A percentile compares a stretch with the other conserved stretches of the same genome.
These are phyloP conservation scores for Bipolaris cookei DNA, from an alignment of 2,329 filamentous ascomycete species.

Conservation along the genomic window DNA sequence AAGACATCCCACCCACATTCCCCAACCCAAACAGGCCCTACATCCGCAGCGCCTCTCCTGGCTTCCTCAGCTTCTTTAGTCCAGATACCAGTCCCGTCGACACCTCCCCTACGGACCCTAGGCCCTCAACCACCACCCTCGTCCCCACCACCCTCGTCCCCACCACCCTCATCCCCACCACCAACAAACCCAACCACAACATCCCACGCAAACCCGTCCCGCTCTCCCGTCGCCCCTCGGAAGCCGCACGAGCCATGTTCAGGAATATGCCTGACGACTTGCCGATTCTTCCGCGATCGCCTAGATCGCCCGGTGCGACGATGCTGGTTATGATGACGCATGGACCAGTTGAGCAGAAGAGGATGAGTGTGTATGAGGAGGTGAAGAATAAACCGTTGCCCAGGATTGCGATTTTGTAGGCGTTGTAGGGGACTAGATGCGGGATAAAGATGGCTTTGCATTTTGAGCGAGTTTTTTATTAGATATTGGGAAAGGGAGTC, in stretches of 20 bases:
- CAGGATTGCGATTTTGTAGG: conserved; percentile 30
- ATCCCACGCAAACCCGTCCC: conserved; percentile 9
- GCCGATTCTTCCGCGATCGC: conserved; percentile 1
- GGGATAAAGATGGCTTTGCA: too few relatives aligned
- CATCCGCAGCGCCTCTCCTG: conserved; percentile 21
- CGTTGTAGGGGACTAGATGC: too few relatives aligned
- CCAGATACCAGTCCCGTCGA: conserved; percentile 20
- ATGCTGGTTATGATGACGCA: background rate
- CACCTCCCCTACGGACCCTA: background rate
- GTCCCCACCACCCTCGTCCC: background rate
- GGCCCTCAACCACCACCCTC: background rate
- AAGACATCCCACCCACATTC: background rate
- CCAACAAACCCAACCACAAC: conserved; percentile 13
- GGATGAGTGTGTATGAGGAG: conserved; percentile 25
- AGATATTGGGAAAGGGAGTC: too few relatives aligned
- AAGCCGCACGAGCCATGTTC: conserved; percentile 12
- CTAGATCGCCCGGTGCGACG: background rate
- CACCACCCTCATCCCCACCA: background rate
- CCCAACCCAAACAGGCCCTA: conserved; percentile 1
- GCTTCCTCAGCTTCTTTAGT: conserved; percentile 26
- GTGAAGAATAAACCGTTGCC: conserved; percentile 41
- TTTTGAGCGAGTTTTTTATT: too few relatives aligned
- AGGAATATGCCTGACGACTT: conserved; percentile 18
- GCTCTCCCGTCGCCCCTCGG: conserved; percentile 17
- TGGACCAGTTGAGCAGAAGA: background rate